These are phyloP conservation scores for Solanum ahanhuiri DNA, from an alignment of 257 asterid genomes.

Conservation along the genomic window DNA sequence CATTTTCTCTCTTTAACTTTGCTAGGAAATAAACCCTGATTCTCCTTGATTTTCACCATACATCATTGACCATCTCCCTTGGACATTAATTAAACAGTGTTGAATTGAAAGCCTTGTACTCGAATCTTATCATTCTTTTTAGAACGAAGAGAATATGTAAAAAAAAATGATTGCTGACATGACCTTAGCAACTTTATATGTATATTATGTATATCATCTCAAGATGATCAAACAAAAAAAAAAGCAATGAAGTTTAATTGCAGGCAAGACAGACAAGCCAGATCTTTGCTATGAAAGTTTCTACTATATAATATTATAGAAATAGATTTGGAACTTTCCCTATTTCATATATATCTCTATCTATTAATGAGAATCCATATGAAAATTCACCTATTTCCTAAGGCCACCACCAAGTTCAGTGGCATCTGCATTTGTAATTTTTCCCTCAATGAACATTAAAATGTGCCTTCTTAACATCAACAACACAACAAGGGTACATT, in stretches of 20 bases:
- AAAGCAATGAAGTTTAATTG: not conserved
- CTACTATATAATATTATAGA: not conserved
- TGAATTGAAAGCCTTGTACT: not conserved
- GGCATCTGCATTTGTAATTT: not conserved
- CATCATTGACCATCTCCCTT: not conserved
- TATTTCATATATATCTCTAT: not conserved
- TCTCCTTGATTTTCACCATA: not conserved
- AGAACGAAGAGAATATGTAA: no score
- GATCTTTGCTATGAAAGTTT: not conserved
- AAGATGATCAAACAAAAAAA: not conserved
- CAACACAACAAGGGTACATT: not conserved
- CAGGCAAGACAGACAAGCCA: not conserved
- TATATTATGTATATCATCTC: not conserved
- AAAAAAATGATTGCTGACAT: not conserved
- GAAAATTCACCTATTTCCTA: not conserved
- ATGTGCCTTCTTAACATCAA: not conserved
- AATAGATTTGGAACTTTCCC: not conserved
- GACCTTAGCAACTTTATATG: not conserved
- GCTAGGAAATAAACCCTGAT: not conserved
- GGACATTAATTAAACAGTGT: not conserved
- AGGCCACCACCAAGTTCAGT: not conserved
- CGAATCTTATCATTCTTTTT: not conserved
- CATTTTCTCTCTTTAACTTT: not conserved
- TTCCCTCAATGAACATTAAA: not conserved
- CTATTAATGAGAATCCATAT: not conserved